phyloP scores from a whole-genome alignment of 148 eudicot genomes.

The Heliosperma pusillum region DNA sequence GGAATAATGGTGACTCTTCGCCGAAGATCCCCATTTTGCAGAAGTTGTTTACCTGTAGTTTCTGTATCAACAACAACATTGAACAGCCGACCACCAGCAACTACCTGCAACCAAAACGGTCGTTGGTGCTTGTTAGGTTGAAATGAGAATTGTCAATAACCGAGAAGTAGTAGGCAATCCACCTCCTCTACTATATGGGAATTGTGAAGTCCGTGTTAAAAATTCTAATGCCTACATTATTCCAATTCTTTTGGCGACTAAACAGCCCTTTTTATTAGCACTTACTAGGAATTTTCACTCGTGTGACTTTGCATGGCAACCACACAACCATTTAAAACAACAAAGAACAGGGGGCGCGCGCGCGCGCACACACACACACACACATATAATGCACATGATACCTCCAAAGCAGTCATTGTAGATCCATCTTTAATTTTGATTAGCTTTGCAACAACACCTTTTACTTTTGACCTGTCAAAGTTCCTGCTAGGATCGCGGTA shows the following conservation, averaged over 20 bases:
- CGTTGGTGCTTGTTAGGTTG: not conserved
- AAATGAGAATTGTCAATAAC: not conserved
- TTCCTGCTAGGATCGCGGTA: slow-evolving; percentile 77
- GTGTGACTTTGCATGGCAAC: not conserved
- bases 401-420: slow-evolving; percentile 94
- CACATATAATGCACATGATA: slow-evolving; percentile 32
- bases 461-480: slow-evolving; percentile 81
- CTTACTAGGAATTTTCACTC: not conserved
- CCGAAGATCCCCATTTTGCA: slow-evolving; percentile 82
- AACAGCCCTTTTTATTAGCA: not conserved
- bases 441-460: slow-evolving; percentile 96
- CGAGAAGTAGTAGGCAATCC: no score
- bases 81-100: slow-evolving; percentile 88
- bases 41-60: slow-evolving; percentile 83
- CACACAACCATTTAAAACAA: not conserved
- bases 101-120: slow-evolving; percentile 49
- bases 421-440: slow-evolving; percentile 90
- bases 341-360: not conserved
- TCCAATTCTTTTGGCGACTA: not conserved
- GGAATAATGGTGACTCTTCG: slow-evolving; percentile 91
- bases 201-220: not conserved
- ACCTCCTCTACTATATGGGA: not conserved
- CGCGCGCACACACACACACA: no score
- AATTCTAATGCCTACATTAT: not conserved
- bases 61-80: slow-evolving; percentile 89